Conservation (phyloP, 306 rosid species). For the Glycine soja region DNA sequence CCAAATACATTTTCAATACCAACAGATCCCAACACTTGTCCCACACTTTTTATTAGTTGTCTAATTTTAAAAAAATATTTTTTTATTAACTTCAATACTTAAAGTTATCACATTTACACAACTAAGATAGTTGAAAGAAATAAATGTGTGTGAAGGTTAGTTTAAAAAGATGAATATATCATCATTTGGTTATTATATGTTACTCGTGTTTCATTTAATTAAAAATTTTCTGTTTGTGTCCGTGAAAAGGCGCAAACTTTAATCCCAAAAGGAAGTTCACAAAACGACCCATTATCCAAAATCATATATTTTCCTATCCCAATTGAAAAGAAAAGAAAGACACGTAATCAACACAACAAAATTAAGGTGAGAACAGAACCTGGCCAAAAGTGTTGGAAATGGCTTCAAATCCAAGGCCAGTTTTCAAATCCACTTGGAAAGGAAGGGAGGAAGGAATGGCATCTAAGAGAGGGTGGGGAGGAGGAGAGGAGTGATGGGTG, state of each 20-base stretch:
- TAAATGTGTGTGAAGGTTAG: too few relatives aligned
- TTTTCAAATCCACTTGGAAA: slow-evolving; percentile 77
- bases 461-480: slow-evolving; percentile 60
- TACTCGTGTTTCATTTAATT: too few relatives aligned
- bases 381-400: slow-evolving; percentile 70
- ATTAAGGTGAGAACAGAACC: slow-evolving; percentile 54
- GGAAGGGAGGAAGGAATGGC: slow-evolving; percentile 60
- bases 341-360: not conserved
- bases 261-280: not conserved
- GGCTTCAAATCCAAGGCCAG: slow-evolving; percentile 80
- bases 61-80: too few relatives aligned
- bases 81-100: too few relatives aligned
- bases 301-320: not conserved
- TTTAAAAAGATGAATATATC: too few relatives aligned
- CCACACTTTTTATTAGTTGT: too few relatives aligned
- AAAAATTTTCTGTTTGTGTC: too few relatives aligned
- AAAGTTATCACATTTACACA: too few relatives aligned
- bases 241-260: slow-evolving; percentile 7
- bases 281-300: slow-evolving; percentile 37
- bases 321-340: slow-evolving; percentile 10
- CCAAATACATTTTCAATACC: too few relatives aligned
- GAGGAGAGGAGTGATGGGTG: slow-evolving; percentile 67
- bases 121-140: too few relatives aligned
- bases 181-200: too few relatives aligned
- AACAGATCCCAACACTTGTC: too few relatives aligned